Percentiles rank a stretch among this genome's conserved stretches.
phyloP scores from a whole-genome alignment of 208 protist genomes.

The Crithidia fasciculata region DNA sequence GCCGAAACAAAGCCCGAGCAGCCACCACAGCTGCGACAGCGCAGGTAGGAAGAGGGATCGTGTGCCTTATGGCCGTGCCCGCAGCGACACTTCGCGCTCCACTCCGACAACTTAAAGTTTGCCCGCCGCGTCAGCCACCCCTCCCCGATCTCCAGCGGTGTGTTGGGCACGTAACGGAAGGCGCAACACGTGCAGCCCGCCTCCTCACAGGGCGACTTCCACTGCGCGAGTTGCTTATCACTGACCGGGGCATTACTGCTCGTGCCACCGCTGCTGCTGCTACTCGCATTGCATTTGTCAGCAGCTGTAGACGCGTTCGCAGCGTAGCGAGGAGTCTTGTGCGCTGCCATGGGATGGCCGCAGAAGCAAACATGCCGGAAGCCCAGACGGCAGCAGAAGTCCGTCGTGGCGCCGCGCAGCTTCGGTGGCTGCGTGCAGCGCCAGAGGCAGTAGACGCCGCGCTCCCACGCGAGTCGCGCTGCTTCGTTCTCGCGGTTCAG shows the following conservation, averaged over 20 bases:
- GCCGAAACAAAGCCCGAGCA: slow-evolving; percentile 60
- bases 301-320: slow-evolving; percentile 10
- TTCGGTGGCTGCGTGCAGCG: slow-evolving; percentile 52
- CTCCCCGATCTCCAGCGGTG: slow-evolving; percentile 89
- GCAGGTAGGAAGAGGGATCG: slow-evolving; percentile 31
- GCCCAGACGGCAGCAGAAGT: slow-evolving; percentile 85
- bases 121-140: slow-evolving; percentile 73
- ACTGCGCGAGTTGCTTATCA: slow-evolving; percentile 20
- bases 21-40: slow-evolving; percentile 47
- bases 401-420: slow-evolving; percentile 54
- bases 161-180: slow-evolving; percentile 85
- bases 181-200: slow-evolving; percentile 53
- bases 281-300: background rate
- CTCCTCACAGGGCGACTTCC: slow-evolving; percentile 45
- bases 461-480: slow-evolving; percentile 62
- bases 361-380: slow-evolving; percentile 82
- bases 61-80: slow-evolving; percentile 69
- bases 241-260: slow-evolving; percentile 1
- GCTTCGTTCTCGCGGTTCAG: slow-evolving; percentile 83
- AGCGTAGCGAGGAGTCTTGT: slow-evolving; percentile 30
- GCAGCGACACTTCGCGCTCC: slow-evolving; percentile 87
- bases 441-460: slow-evolving; percentile 84
- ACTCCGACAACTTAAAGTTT: slow-evolving; percentile 64
- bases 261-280: background rate
- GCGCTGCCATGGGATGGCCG: slow-evolving; percentile 57